Evolutionary conservation across 331 rosid species (phyloP), one percentile per base, ranked within the genome.

Genomic region (Erythrophleum ivorense): DNA sequence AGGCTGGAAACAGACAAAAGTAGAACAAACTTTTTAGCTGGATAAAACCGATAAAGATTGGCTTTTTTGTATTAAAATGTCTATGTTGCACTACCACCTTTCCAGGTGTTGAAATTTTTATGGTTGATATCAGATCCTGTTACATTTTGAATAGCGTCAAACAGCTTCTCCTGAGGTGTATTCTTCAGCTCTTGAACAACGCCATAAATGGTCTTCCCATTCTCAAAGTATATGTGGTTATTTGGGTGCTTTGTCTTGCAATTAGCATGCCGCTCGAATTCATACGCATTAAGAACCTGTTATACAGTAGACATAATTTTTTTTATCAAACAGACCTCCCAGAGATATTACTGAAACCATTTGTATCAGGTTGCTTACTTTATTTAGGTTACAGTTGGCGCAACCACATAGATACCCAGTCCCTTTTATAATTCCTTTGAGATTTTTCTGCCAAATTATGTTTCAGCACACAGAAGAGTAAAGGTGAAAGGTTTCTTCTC

Each of bases 211-310:
- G 98, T 92, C 86, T 94, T 94, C 63, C 99, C 99, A 80, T 92
- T 94, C 89, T 88, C 94, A 76, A 94, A 96, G 88, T 90, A 94
- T 65, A 96, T 94, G 88, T 96, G 99, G 81, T 92, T 94, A 78
- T 96, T 96, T 14, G 99, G 97, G 86, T 94, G 98, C 83, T 94
- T 96, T 71, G 99, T 94, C 91, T 96, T 94, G 84, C 92, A 91
- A 87, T 95, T 94, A 62, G 97, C 98, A 72, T 96, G 97, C 50
- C 94, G 93, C 87, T 96, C 99, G 79, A 93, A 94, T 82, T 96
- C 98, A 53, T 91, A 96, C 14, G 99, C 98, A 88, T 96, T 96
- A 72, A 94, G 94, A 82, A 92, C 84, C 99, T 96, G 90, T 81
- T 21, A 69, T 65, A n/a, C n/a, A n/a, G n/a, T n/a, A n/a, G 66